Evolutionary conservation across 2,329 filamentous ascomycete genomes (phyloP).

Genomic region (Boeremia exigua): DNA sequence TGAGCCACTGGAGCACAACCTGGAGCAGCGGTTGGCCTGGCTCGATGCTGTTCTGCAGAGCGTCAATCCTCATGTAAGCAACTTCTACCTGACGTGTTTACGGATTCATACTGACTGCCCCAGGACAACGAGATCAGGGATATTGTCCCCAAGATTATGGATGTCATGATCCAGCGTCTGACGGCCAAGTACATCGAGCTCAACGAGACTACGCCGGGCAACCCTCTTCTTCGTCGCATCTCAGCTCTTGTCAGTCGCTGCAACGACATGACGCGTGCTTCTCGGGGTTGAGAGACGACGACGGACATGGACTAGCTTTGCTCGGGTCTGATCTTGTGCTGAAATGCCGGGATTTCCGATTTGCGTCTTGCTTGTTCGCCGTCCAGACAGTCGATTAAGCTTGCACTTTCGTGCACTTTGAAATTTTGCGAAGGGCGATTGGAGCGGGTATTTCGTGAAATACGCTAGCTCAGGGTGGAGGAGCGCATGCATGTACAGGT

Average conservation of each 20-base stretch:
- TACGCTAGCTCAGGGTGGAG: conserved; percentile 1
- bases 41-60: conserved; percentile 61
- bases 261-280: conserved; percentile 41
- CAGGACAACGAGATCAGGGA: conserved; percentile 62
- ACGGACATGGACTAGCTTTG: conserved; percentile 19
- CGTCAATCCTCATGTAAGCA: conserved; percentile 61
- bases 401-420: background rate
- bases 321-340: conserved; percentile 27
- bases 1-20: conserved; percentile 60
- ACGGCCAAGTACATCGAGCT: conserved; percentile 64
- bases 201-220: conserved; percentile 58
- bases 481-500: conserved; percentile 8
- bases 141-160: conserved; percentile 65
- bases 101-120: conserved; percentile 20
- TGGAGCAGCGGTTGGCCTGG: conserved; percentile 64
- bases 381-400: background rate
- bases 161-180: conserved; percentile 63
- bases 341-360: conserved; percentile 32
- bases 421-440: conserved; percentile 3
- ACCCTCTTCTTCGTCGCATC: conserved; percentile 60
- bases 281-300: conserved; percentile 19
- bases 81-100: background rate
- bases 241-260: conserved; percentile 51
- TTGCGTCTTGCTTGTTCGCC: background rate
- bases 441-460: background rate